A percentile compares a stretch with the other conserved stretches of the same genome.
These are phyloP conservation scores for Aphanomyces invadans DNA, from an alignment of 352 stramenopile species.

Conservation along the genomic window DNA sequence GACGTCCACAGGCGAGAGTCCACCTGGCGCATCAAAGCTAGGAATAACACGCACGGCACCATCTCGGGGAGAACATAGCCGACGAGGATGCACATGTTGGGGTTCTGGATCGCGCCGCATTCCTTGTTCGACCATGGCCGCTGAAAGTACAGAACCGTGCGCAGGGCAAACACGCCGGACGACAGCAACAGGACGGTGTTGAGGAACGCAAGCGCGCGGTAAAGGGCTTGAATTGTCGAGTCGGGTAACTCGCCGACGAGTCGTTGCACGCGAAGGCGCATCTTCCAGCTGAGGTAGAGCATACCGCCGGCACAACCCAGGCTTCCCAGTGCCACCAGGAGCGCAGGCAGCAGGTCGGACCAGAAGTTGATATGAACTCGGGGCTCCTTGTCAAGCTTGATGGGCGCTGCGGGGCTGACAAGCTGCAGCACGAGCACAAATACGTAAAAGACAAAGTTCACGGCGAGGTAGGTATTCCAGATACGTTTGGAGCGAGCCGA, in stretches of 20 bases:
- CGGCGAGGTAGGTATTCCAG: constrained; percentile 59
- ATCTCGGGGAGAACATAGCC: constrained; percentile 67
- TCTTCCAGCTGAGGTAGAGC: constrained; percentile 71
- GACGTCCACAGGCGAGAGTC: constrained; percentile 37
- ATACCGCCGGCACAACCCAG: constrained; percentile 59
- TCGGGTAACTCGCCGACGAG: constrained; percentile 28
- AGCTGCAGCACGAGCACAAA: constrained; percentile 39
- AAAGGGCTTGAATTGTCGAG: constrained; percentile 27
- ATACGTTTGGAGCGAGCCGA: constrained; percentile 63
- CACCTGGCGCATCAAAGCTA: constrained; percentile 82
- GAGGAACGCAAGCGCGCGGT: constrained; percentile 61
- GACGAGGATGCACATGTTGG: constrained; percentile 59
- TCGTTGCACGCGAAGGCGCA: constrained; percentile 53
- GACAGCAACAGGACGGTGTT: constrained; percentile 63
- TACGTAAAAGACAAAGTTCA: constrained; percentile 70
- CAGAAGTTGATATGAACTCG: constrained; percentile 28
- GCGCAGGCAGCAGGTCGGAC: constrained; percentile 50
- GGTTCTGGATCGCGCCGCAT: constrained; percentile 51
- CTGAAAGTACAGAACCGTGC: constrained; percentile 76
- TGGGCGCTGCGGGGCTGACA: constrained; percentile 34
- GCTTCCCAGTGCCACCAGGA: constrained; percentile 60
- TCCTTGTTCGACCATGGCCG: constrained; percentile 64
- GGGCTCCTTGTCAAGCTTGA: constrained; percentile 17
- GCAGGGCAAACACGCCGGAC: constrained; percentile 53
- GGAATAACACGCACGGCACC: constrained; percentile 62